Percentiles rank a stretch among this genome's conserved stretches.
phyloP scores from a whole-genome alignment of 2,329 filamentous ascomycete genomes.

The Tolypocladium inflatum region DNA sequence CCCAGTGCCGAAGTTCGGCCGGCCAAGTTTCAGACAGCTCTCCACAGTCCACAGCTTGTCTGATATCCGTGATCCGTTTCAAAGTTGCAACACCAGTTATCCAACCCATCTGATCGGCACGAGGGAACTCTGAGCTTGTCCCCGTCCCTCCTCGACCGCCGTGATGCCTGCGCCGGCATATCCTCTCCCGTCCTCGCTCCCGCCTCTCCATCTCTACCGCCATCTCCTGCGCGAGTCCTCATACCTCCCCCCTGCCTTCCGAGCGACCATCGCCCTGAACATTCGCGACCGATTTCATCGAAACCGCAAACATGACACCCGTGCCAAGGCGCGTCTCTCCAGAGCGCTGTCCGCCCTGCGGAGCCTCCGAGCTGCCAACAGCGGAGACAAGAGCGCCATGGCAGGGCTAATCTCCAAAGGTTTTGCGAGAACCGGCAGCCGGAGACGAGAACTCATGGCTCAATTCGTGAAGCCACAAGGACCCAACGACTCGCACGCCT shows the following conservation, averaged over 20 bases:
- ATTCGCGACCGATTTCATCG: conserved; percentile 38
- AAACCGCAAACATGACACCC: conserved; percentile 19
- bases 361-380: conserved; percentile 41
- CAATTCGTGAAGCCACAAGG: conserved; percentile 26
- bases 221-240: conserved; percentile 50
- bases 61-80: background rate
- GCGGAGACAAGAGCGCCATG: conserved; percentile 38
- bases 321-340: conserved; percentile 21
- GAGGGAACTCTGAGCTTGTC: background rate
- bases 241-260: conserved; percentile 47
- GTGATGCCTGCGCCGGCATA: conserved; percentile 19
- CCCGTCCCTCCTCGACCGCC: background rate
- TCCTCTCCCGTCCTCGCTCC: conserved; percentile 13
- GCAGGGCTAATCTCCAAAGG: conserved; percentile 34
- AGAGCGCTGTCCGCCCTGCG: conserved; percentile 34
- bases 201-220: conserved; percentile 38
- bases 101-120: background rate
- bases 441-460: conserved; percentile 37
- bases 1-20: background rate
- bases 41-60: background rate
- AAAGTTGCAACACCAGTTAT: background rate
- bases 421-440: conserved; percentile 43
- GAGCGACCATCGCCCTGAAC: conserved; percentile 29
- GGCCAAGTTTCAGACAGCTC: background rate
- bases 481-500: conserved; percentile 28